Conservation (phyloP, 2,329 filamentous ascomycete species). For the Trichoderma sp. region DNA sequence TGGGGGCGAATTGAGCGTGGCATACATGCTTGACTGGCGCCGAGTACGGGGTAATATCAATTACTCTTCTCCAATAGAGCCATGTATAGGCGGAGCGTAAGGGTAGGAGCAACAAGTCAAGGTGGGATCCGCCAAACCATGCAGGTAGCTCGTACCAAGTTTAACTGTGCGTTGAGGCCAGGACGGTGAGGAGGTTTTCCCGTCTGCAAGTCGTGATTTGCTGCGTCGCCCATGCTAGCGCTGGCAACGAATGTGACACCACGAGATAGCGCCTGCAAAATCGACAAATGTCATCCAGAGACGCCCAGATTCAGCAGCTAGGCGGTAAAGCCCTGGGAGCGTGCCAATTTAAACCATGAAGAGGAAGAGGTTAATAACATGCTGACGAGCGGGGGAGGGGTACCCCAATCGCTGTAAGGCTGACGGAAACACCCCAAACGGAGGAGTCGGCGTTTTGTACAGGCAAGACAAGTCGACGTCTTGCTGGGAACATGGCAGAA, state of each 20-base stretch:
- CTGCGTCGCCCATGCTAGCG: constrained; percentile 11
- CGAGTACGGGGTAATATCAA: not conserved
- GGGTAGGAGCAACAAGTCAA: not conserved
- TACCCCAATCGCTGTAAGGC: constrained; percentile 17
- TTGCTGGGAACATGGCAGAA: not conserved
- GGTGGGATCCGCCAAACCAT: not conserved
- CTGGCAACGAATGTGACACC: constrained; percentile 13
- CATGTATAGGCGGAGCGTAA: not conserved
- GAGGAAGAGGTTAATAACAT: constrained; percentile 3
- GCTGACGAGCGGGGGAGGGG: constrained; percentile 12
- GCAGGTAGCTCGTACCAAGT: not conserved
- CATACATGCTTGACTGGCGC: not conserved
- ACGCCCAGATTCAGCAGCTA: constrained; percentile 1
- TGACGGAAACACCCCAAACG: constrained; percentile 19
- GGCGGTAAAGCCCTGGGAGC: not conserved
- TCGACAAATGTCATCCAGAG: not conserved
- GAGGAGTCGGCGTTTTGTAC: not conserved
- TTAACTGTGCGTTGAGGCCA: not conserved
- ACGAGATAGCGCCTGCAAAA: not conserved
- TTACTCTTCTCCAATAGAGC: not conserved
- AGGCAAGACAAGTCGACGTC: not conserved
- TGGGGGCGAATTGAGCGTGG: not conserved
- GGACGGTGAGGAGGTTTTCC: not conserved
- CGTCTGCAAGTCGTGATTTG: constrained; percentile 16
- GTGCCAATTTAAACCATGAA: not conserved